Evolutionary conservation across 768 basidiomycete genomes (phyloP), one percentile per base, ranked within the genome.

Genomic region (Kwoniella pini): DNA sequence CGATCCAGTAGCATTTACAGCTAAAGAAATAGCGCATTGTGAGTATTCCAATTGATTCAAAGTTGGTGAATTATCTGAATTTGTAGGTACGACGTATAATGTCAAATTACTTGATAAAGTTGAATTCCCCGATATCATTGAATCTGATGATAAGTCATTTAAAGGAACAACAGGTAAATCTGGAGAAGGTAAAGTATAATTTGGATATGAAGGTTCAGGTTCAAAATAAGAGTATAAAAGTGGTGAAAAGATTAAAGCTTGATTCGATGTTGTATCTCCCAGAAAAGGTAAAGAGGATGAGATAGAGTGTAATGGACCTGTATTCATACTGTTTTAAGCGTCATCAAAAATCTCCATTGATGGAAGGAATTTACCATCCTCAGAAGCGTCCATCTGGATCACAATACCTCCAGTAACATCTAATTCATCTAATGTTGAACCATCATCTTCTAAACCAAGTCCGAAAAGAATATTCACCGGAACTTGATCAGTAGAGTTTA

Each of bases 141-240:
- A 31, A 19, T 22, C 19, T 2, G 51, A 19, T 10, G 57, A 54
- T 21, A 58, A 21, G 17, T 12, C 38, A n/a, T 43, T 38, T 0
- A 45, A 44, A 2, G 54, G 38, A 13, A 54, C 54, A 28, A 63
- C 19, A 28, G 54, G 44, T 11, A 75, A 50, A 57, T 68, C 59
- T 10, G 71, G 42, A 1, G 65, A 54, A 10, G 76, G 74, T 9
- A 79, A 69, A 15, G 74, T 77, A 65, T 79, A 79, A 54, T 77
- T 76, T 11, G 79, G 79, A 48, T 79, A 79, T 1, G 77, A 49
- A 1, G 76, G 77, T 49, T 65, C 67, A 27, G 12, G 2, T 13
- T 62, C 57, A 7, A 66, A 57, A 5, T 50, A 33, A 1, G 62
- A 15, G 15, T 56, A 55, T 19, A 79, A 62, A 3, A 74, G 38